Conservation (phyloP, 2,329 filamentous ascomycete species). For the Piedraia hortae region DNA sequence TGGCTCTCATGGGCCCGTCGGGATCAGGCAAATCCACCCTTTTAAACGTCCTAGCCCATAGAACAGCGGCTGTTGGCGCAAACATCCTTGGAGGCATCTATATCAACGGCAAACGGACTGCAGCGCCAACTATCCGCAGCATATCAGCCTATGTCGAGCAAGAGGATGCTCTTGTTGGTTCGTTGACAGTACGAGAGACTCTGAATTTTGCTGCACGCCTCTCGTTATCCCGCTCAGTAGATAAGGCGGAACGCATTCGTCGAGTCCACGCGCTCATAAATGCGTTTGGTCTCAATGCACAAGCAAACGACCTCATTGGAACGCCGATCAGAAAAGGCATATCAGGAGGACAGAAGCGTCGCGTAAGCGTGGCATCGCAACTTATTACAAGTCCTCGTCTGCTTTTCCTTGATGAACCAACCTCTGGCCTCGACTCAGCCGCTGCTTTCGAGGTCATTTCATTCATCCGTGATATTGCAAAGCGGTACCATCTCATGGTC, state of each 20-base stretch:
- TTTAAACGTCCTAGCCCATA: slow-evolving; percentile 48
- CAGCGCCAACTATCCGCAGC: slow-evolving; percentile 29
- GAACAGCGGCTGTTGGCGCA: slow-evolving; percentile 25
- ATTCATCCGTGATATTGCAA: slow-evolving; percentile 39
- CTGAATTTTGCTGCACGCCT: slow-evolving; percentile 51
- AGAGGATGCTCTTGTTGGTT: slow-evolving; percentile 60
- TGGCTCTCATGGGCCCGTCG: slow-evolving; percentile 57
- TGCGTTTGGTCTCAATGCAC: slow-evolving; percentile 44
- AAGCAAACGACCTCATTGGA: slow-evolving; percentile 46
- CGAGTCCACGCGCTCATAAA: slow-evolving; percentile 39
- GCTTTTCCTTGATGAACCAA: slow-evolving; percentile 62
- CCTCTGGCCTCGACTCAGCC: slow-evolving; percentile 55
- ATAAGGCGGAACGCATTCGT: slow-evolving; percentile 28
- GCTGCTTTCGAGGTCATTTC: slow-evolving; percentile 50
- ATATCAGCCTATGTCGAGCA: slow-evolving; percentile 64
- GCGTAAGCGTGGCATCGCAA: slow-evolving; percentile 53
- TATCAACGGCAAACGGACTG: slow-evolving; percentile 33
- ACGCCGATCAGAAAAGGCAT: slow-evolving; percentile 64
- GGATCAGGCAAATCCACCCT: slow-evolving; percentile 57
- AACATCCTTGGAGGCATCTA: slow-evolving; percentile 26
- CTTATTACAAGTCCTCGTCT: slow-evolving; percentile 59
- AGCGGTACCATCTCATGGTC: slow-evolving; percentile 42
- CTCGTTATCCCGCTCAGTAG: slow-evolving; percentile 23
- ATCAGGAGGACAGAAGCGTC: slow-evolving; percentile 59
- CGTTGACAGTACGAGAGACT: slow-evolving; percentile 55